These are phyloP conservation scores for Solanum paucissectum DNA, from an alignment of 257 asterid genomes.

Conservation along the genomic window DNA sequence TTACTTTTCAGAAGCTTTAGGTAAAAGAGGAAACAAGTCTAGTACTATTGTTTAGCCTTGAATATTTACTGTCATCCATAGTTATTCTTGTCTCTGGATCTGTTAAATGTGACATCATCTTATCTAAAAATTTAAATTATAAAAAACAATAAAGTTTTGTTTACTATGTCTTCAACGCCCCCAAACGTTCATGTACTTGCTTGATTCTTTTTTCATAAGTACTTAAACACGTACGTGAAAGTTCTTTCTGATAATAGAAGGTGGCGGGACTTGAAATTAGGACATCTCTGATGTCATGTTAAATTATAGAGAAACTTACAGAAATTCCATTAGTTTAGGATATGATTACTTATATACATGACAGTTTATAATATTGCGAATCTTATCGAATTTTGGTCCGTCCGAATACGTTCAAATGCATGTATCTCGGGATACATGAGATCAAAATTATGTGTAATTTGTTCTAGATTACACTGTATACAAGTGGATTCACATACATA, in stretches of 20 bases:
- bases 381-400: rapidly evolving
- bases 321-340: rapidly evolving
- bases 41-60: background rate
- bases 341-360: too few relatives aligned
- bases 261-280: background rate
- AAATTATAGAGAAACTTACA: background rate
- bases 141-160: background rate
- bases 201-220: background rate
- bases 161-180: background rate
- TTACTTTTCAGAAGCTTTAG: background rate
- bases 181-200: background rate
- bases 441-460: too few relatives aligned
- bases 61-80: background rate
- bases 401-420: too few relatives aligned
- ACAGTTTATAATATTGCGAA: too few relatives aligned
- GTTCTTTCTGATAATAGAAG: background rate
- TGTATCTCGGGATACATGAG: background rate
- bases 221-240: background rate
- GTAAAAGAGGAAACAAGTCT: background rate
- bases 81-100: background rate
- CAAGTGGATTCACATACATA: background rate
- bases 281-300: background rate
- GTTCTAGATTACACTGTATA: background rate
- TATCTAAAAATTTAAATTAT: background rate
- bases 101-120: background rate